Evolutionary conservation across 768 basidiomycete species (phyloP).

Genomic region (Amanita thiersii): DNA sequence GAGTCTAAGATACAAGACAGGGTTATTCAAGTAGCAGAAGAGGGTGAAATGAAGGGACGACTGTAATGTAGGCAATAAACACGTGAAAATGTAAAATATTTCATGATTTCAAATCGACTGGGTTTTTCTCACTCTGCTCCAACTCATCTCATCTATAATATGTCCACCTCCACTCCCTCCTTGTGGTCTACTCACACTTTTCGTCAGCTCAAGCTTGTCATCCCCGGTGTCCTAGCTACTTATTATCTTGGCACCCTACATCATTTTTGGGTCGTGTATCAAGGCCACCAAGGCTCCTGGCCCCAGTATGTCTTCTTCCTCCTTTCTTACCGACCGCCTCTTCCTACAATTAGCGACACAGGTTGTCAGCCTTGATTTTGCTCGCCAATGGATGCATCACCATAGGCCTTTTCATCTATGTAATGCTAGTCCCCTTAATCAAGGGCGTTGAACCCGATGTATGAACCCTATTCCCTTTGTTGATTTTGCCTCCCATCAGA

Average conservation of each 20-base stretch:
- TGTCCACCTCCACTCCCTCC: conserved; percentile 16
- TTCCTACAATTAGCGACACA: conserved; percentile 17
- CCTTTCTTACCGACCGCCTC: conserved; percentile 1
- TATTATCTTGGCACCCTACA: conserved; percentile 52
- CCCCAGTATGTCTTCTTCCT: conserved; percentile 36
- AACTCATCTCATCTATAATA: too few species aligned
- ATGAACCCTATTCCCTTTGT: conserved; percentile 18
- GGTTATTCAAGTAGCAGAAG: conserved; percentile 50
- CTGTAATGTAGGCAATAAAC: conserved; percentile 16
- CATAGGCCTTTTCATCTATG: conserved; percentile 62
- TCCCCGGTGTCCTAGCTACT: conserved; percentile 61
- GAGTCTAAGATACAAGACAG: conserved; percentile 21
- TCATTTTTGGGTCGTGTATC: conserved; percentile 38
- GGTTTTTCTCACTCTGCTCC: conserved; percentile 2
- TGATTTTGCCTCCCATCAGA: neutral
- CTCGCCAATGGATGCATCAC: conserved; percentile 52
- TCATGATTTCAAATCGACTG: neutral
- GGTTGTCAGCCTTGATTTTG: conserved; percentile 46
- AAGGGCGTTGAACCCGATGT: conserved; percentile 66
- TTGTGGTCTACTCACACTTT: conserved; percentile 40
- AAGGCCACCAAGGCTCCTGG: conserved; percentile 33
- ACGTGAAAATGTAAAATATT: conserved; percentile 5
- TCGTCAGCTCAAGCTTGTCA: conserved; percentile 66
- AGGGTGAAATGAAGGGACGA: conserved; percentile 19
- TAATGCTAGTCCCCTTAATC: conserved; percentile 59